Evolutionary conservation across 2,329 filamentous ascomycete genomes (phyloP), one percentile per base, ranked within the genome.

Genomic region (Cladosporium phlei): DNA sequence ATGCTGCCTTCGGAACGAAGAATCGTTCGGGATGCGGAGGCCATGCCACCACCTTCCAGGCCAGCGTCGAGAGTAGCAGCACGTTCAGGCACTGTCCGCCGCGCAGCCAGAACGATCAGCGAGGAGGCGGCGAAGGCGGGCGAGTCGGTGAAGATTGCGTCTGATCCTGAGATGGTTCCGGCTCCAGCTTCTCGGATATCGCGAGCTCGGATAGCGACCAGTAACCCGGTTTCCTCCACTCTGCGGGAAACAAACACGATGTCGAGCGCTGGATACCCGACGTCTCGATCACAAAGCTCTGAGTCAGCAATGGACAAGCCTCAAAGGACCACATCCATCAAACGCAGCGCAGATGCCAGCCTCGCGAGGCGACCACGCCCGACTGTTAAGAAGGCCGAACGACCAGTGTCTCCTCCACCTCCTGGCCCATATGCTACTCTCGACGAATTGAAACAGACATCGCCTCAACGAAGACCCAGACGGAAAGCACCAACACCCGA

Each of bases 261-360:
- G 8, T 57, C 53, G 37, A 59, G 46, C 27, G 55, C 51, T n/a
- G 35, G 49, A 29, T 58, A 55, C 24, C 55, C 52, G 39, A 58
- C 52, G 48, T 57, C 44, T 38, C 58, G 47, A 33, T 47, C 52
- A 8, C 52, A 52, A 21, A 47, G 52, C 51, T 38, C 30, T 55
- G 66, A 56, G 40, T 62, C 50, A 14, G 27, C 43, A 4, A 17
- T 49, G 5, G 54, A 57, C 28, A 61, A 60, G 45, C 54, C 56
- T 11, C 52, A 50, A 38, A 51, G 57, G 39, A 45, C 50, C 6
- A 54, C 51, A 5, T 55, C 56, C 1, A 50, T 51, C 8, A 63
- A 61, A 43, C 50, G 64, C 19, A 58, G 57, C 34, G 64, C 60
- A 46, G 64, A 66, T 50, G 60, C 64, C 4, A 66, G 62, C 37